These are phyloP conservation scores for Naganishia cerealis DNA, from an alignment of 1,284 basidiomycete species.

Conservation along the genomic window DNA sequence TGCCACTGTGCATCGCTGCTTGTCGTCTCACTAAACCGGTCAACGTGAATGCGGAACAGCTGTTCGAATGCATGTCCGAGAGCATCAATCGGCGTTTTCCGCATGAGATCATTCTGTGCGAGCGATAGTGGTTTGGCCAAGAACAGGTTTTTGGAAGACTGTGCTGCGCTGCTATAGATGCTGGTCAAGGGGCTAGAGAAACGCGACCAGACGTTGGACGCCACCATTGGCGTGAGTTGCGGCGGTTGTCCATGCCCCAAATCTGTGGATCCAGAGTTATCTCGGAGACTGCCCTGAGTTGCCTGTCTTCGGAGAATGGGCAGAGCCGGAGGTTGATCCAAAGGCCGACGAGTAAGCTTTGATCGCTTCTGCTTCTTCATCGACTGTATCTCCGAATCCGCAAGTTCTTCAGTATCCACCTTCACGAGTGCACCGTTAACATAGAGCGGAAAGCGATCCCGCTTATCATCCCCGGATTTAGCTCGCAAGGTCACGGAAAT, in stretches of 20 bases:
- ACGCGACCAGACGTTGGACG: slow-evolving; percentile 30
- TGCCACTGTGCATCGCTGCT: slow-evolving; percentile 61
- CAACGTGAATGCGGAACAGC: slow-evolving; percentile 69
- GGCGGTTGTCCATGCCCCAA: neutral
- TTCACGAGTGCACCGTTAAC: slow-evolving; percentile 84
- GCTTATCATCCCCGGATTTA: slow-evolving; percentile 61
- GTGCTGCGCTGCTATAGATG: slow-evolving; percentile 33
- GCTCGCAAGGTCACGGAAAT: slow-evolving; percentile 68
- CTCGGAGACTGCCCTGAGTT: slow-evolving; percentile 1
- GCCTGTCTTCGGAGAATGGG: slow-evolving; percentile 61
- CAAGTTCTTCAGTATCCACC: slow-evolving; percentile 88
- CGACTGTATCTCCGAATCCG: slow-evolving; percentile 81
- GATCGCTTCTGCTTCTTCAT: slow-evolving; percentile 81
- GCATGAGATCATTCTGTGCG: slow-evolving; percentile 11
- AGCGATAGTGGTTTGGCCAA: slow-evolving; percentile 19
- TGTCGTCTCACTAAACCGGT: slow-evolving; percentile 58
- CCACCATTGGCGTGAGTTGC: slow-evolving; percentile 40
- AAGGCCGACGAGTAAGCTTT: slow-evolving; percentile 79
- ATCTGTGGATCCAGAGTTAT: neutral
- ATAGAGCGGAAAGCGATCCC: slow-evolving; percentile 63
- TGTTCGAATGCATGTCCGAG: slow-evolving; percentile 76
- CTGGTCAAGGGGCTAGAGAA: slow-evolving; percentile 20
- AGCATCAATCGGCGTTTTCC: slow-evolving; percentile 64
- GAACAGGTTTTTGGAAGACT: slow-evolving; percentile 20
- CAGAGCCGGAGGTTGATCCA: slow-evolving; percentile 85